These are phyloP conservation scores for Tetramitus jugosus DNA, from an alignment of 208 protist species.

Conservation along the genomic window DNA sequence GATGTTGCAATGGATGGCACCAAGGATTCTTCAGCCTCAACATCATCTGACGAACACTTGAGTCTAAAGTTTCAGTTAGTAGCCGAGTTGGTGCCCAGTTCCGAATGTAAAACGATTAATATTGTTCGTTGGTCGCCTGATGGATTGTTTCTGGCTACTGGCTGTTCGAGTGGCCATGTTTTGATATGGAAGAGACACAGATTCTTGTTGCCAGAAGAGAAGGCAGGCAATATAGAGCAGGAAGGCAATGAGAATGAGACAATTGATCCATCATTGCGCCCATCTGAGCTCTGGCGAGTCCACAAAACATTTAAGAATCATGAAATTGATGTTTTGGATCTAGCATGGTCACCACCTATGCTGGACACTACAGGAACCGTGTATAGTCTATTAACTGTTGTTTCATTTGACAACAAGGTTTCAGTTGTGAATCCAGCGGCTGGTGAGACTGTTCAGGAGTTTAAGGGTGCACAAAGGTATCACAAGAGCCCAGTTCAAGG, in stretches of 20 bases:
- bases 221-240: background rate
- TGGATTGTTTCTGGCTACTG: constrained; percentile 5
- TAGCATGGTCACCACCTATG: background rate
- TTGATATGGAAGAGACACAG: background rate
- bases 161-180: constrained; percentile 5
- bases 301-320: background rate
- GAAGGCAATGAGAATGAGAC: too few relatives aligned
- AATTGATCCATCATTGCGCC: too few relatives aligned
- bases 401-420: background rate
- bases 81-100: too few relatives aligned
- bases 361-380: background rate
- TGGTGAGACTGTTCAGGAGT: background rate
- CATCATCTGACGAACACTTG: too few relatives aligned
- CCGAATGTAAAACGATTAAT: background rate
- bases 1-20: too few relatives aligned
- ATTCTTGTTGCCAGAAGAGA: background rate
- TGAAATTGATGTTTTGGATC: background rate
- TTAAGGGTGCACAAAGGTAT: background rate
- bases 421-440: background rate
- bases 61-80: too few relatives aligned
- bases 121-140: background rate
- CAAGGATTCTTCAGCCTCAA: too few relatives aligned
- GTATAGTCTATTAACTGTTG: background rate
- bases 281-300: background rate
- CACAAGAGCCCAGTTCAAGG: background rate